Conservation (phyloP, 495 filamentous ascomycete species). For the Aspergillus taichungensis region DNA sequence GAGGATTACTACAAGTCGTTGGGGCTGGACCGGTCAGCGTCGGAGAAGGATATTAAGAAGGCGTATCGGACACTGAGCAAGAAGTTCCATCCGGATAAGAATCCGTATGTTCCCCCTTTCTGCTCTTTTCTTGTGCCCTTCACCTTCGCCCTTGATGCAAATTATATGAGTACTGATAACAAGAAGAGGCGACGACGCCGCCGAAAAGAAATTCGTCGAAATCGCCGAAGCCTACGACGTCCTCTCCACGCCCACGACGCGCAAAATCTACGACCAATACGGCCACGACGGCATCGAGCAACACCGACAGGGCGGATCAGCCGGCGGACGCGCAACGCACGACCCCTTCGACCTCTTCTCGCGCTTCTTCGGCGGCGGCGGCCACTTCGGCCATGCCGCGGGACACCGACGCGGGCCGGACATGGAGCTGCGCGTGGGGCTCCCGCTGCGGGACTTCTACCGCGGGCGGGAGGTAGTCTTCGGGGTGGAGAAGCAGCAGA, state of each 20-base stretch:
- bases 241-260: conserved; percentile 70
- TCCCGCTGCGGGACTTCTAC: conserved; percentile 90
- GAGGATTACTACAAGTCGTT: conserved; percentile 95
- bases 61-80: conserved; percentile 90
- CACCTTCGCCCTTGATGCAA: background rate
- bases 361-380: conserved; percentile 91
- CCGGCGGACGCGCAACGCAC: conserved; percentile 49
- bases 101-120: conserved; percentile 58
- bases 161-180: conserved; percentile 1
- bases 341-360: conserved; percentile 97
- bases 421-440: conserved; percentile 77
- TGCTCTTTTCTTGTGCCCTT: conserved; percentile 1
- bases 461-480: conserved; percentile 79
- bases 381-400: conserved; percentile 65
- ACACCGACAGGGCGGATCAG: conserved; percentile 61
- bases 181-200: conserved; percentile 62
- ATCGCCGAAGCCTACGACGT: conserved; percentile 96
- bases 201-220: conserved; percentile 88
- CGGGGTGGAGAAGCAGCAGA: conserved; percentile 83
- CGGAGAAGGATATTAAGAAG: conserved; percentile 88
- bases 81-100: conserved; percentile 97
- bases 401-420: conserved; percentile 79
- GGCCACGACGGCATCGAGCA: conserved; percentile 86
- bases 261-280: conserved; percentile 91
- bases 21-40: conserved; percentile 70